Evolutionary conservation across 768 basidiomycete species (phyloP).

Genomic region (Stropharia rugosoannulata): DNA sequence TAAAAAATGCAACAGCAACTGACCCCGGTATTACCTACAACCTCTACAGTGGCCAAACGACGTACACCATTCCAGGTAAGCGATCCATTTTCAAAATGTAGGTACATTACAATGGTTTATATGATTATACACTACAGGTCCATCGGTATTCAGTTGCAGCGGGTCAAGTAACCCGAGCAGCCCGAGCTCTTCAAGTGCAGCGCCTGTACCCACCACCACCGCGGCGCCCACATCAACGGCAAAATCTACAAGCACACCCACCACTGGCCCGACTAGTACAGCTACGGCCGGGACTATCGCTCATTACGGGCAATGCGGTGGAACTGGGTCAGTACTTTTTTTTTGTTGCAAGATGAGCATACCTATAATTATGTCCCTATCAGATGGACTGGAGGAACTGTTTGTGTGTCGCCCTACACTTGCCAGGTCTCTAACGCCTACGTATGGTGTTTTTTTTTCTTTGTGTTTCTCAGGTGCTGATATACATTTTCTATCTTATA

Average conservation of each 20-base stretch:
- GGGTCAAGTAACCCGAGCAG: conserved; percentile 17
- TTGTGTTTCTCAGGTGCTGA: background rate
- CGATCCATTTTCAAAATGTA: background rate
- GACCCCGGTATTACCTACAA: conserved; percentile 48
- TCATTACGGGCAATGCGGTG: conserved; percentile 45
- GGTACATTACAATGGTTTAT: background rate
- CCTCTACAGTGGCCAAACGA: conserved; percentile 37
- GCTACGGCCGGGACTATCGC: conserved; percentile 28
- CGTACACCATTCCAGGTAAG: conserved; percentile 42
- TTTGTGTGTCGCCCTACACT: conserved; percentile 20
- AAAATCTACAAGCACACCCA: background rate
- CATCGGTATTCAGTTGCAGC: conserved; percentile 37
- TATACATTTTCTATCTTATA: conserved; percentile 9
- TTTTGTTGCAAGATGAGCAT: background rate
- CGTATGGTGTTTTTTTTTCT: conserved; percentile 9
- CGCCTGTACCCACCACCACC: background rate
- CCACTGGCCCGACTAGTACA: conserved; percentile 10
- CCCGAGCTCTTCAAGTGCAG: conserved; percentile 8
- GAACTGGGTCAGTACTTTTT: conserved; percentile 28
- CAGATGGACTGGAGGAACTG: conserved; percentile 15
- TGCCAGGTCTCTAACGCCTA: conserved; percentile 19
- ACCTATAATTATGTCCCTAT: background rate
- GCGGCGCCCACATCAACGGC: background rate
- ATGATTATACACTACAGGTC: conserved; percentile 24
- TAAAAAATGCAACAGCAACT: conserved; percentile 21